Evolutionary conservation across 768 basidiomycete genomes (phyloP).

Genomic region (Sarcomyxa edulis): DNA sequence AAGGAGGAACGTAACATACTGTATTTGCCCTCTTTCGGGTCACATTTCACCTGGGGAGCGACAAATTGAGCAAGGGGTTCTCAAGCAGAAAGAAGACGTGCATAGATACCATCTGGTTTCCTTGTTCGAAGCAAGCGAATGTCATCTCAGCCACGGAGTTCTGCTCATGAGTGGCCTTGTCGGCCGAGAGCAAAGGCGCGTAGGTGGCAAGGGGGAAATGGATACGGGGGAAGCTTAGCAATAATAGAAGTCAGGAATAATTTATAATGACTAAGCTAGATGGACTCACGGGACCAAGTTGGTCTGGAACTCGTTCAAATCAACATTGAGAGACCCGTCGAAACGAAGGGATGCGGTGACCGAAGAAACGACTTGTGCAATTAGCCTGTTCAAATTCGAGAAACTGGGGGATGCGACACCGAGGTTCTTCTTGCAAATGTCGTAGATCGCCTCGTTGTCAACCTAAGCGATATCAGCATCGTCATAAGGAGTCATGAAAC

Average conservation of each 20-base stretch:
- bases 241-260: slow-evolving; percentile 8
- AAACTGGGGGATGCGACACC: slow-evolving; percentile 83
- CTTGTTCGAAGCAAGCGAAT: slow-evolving; percentile 93
- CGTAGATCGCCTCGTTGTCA: slow-evolving; percentile 99
- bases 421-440: slow-evolving; percentile 97
- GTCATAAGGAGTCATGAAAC: slow-evolving; percentile 2
- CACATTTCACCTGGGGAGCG: slow-evolving; percentile 54
- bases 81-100: not conserved
- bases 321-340: slow-evolving; percentile 96
- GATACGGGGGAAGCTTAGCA: slow-evolving; percentile 85
- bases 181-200: slow-evolving; percentile 91
- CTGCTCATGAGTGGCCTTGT: slow-evolving; percentile 94
- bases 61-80: not conserved
- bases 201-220: slow-evolving; percentile 98
- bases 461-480: slow-evolving; percentile 43
- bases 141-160: slow-evolving; percentile 99
- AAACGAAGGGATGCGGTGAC: slow-evolving; percentile 96
- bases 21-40: slow-evolving; percentile 97
- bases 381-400: slow-evolving; percentile 91
- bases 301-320: slow-evolving; percentile 97
- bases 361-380: slow-evolving; percentile 98
- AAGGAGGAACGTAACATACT: slow-evolving; percentile 45
- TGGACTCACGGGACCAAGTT: slow-evolving; percentile 89
- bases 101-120: slow-evolving; percentile 81
- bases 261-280: not conserved